These are phyloP conservation scores for Fusarium beomiforme DNA, from an alignment of 2,329 filamentous ascomycete genomes.

Conservation along the genomic window DNA sequence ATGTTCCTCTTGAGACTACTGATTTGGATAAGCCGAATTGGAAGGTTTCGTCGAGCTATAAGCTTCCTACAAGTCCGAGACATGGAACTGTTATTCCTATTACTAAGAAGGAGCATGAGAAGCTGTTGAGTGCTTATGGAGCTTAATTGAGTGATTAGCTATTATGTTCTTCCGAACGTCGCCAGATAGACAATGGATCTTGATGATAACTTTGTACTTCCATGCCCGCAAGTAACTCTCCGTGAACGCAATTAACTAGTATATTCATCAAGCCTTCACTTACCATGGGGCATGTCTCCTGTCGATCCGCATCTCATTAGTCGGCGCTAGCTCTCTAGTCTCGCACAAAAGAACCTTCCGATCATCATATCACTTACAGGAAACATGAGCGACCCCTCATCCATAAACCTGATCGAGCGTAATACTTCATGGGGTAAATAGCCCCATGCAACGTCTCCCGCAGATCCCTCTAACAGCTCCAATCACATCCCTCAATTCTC, in stretches of 20 bases:
- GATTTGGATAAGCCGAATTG: conserved; percentile 60
- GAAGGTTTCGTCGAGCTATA: conserved; percentile 57
- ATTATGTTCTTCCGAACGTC: too few relatives aligned
- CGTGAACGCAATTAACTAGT: too few relatives aligned
- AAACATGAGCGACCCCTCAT: conserved; percentile 10
- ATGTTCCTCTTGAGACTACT: conserved; percentile 62
- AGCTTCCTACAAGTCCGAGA: conserved; percentile 59
- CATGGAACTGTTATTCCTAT: conserved; percentile 65
- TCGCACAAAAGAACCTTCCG: not conserved
- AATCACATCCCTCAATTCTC: conserved; percentile 1
- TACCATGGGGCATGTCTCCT: too few relatives aligned
- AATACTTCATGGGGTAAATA: not conserved
- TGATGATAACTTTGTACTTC: too few relatives aligned
- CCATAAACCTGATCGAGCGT: not conserved
- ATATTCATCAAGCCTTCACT: not conserved
- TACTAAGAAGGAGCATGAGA: conserved; percentile 49
- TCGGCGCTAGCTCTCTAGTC: not conserved
- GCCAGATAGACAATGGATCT: too few relatives aligned
- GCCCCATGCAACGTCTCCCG: not conserved
- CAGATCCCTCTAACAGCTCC: conserved; percentile 13
- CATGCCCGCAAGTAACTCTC: too few relatives aligned
- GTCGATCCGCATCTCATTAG: not conserved
- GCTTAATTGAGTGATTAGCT: not conserved
- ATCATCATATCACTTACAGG: not conserved
- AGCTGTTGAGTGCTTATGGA: conserved; percentile 4